Evolutionary conservation across 2,329 filamentous ascomycete species (phyloP).

Genomic region (Didymella lethalis): DNA sequence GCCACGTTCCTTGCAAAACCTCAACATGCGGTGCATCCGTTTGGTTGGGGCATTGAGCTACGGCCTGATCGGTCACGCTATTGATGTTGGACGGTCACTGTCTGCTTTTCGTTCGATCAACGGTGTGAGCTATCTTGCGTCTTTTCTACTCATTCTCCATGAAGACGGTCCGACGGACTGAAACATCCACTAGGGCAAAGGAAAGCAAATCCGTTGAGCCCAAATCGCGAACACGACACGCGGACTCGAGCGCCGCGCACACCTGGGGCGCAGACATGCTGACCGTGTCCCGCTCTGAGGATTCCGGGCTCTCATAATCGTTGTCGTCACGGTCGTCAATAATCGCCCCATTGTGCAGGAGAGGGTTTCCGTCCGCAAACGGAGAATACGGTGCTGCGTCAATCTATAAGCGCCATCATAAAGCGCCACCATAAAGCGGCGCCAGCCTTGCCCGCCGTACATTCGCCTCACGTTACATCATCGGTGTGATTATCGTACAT

Average conservation of each 20-base stretch:
- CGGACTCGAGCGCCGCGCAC: background rate
- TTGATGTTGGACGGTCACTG: background rate
- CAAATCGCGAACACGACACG: background rate
- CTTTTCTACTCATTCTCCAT: background rate
- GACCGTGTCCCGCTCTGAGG: background rate
- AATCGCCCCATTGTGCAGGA: background rate
- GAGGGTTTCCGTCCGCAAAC: background rate
- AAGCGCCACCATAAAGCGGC: conserved; percentile 2
- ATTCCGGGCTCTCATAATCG: background rate
- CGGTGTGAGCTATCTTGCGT: background rate
- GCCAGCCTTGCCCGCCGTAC: conserved; percentile 1
- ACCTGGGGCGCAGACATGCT: background rate
- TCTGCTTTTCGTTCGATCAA: background rate
- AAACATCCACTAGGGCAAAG: background rate
- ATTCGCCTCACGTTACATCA: conserved; percentile 3
- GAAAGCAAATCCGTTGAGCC: background rate
- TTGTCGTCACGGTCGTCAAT: background rate
- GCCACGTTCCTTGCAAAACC: background rate
- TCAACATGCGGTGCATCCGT: no score
- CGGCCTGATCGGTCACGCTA: background rate
- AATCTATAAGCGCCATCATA: conserved; percentile 3
- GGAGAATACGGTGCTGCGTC: background rate
- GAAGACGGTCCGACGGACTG: background rate
- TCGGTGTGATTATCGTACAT: conserved; percentile 16
- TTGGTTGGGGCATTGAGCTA: background rate